Evolutionary conservation across 2,329 filamentous ascomycete genomes (phyloP).

Genomic region (Amauroascus verrucosus): DNA sequence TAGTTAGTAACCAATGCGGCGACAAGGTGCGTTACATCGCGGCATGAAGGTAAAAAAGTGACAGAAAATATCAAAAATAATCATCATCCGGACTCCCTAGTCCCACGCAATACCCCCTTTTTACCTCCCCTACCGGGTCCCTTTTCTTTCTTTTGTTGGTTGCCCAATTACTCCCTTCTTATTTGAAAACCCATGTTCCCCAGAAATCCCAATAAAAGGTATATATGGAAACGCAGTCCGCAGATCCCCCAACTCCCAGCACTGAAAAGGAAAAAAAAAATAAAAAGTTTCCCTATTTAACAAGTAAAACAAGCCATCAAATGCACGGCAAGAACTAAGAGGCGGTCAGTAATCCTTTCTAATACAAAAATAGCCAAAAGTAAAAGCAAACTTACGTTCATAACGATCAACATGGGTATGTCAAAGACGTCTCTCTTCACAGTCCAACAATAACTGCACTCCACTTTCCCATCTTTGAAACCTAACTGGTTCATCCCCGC

Average conservation of each 20-base stretch:
- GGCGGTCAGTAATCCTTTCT: constrained; percentile 7
- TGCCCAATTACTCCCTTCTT: constrained; percentile 5
- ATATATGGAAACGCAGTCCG: background rate
- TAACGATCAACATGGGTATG: constrained; percentile 96
- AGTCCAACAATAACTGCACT: constrained; percentile 94
- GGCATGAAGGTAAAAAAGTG: background rate
- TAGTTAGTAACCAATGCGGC: background rate
- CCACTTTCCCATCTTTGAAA: constrained; percentile 76
- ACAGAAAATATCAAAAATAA: background rate
- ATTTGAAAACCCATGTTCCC: background rate
- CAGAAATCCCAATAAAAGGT: background rate
- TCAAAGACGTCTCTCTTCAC: constrained; percentile 96
- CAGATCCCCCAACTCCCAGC: background rate
- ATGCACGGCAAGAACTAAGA: constrained; percentile 25
- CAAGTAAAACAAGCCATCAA: constrained; percentile 1
- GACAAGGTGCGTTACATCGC: background rate
- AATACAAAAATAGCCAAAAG: background rate
- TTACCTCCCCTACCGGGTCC: background rate
- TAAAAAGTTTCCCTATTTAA: background rate
- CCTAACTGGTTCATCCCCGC: constrained; percentile 70
- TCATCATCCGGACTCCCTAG: background rate
- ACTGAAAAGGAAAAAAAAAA: background rate
- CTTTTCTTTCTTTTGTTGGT: constrained; percentile 7
- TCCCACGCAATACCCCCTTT: background rate
- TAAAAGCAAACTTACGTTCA: constrained; percentile 64